Evolutionary conservation across 2,329 filamentous ascomycete species (phyloP).

Genomic region (Blumeria graminis): DNA sequence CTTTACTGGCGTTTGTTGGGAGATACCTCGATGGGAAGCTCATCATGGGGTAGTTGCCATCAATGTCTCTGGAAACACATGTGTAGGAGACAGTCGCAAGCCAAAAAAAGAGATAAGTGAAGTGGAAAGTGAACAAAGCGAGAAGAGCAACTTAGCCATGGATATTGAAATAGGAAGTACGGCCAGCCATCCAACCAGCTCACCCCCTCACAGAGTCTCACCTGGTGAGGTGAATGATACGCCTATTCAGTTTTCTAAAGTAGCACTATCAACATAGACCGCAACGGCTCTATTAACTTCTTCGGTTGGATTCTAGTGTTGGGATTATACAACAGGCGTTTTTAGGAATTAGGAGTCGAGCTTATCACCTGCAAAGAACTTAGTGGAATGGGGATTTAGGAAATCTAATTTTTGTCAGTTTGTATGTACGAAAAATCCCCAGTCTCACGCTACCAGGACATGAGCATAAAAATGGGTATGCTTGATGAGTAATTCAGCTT

Average conservation of each 20-base stretch:
- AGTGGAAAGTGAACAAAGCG: conserved; percentile 29
- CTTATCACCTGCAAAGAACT: too few relatives aligned
- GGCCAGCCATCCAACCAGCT: conserved; percentile 17
- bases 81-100: conserved; percentile 29
- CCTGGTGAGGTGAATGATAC: background rate
- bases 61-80: conserved; percentile 22
- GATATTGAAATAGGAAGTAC: conserved; percentile 34
- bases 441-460: too few relatives aligned
- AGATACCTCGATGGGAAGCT: conserved; percentile 60
- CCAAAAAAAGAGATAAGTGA: conserved; percentile 37
- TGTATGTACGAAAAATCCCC: too few relatives aligned
- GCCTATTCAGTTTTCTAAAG: conserved; percentile 1
- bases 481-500: too few relatives aligned
- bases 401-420: too few relatives aligned
- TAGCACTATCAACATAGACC: background rate
- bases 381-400: too few relatives aligned
- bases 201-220: conserved; percentile 17
- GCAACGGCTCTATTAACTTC: background rate
- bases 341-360: too few relatives aligned
- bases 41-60: conserved; percentile 30
- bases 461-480: too few relatives aligned
- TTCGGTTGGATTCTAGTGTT: too few relatives aligned
- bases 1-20: conserved; percentile 73
- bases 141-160: conserved; percentile 32
- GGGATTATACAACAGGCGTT: too few relatives aligned